Evolutionary conservation across 192 early-diverging fungal genomes (phyloP).

Genomic region (Oehlia diaphana): DNA sequence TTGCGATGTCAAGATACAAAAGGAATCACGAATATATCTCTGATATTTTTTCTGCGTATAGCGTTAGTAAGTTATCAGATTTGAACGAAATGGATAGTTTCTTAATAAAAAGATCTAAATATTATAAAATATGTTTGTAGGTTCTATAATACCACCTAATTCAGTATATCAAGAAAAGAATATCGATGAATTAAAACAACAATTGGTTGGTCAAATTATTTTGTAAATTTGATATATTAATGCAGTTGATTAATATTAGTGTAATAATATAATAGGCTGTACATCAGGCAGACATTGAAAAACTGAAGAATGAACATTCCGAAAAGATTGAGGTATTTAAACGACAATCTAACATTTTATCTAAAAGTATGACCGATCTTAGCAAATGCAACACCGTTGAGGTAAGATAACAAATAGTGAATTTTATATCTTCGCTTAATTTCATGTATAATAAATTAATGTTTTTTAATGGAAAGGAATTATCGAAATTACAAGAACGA

Average conservation of each 20-base stretch:
- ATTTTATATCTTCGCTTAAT: background rate
- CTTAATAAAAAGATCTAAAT: background rate
- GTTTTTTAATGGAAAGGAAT: background rate
- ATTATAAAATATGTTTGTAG: slow-evolving; percentile 14
- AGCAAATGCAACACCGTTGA: background rate
- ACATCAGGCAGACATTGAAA: slow-evolving; percentile 34
- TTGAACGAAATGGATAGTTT: background rate
- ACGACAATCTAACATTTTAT: slow-evolving; percentile 22
- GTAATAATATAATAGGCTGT: slow-evolving; percentile 25
- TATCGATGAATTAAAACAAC: slow-evolving; percentile 32
- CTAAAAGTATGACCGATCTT: slow-evolving; percentile 1
- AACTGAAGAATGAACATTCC: slow-evolving; percentile 35
- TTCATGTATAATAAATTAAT: background rate
- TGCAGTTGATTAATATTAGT: slow-evolving; percentile 22
- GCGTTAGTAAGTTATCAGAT: slow-evolving; percentile 42
- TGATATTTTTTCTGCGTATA: slow-evolving; percentile 66
- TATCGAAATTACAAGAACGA: background rate
- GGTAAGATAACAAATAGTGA: background rate
- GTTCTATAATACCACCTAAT: slow-evolving; percentile 33
- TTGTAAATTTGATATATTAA: background rate
- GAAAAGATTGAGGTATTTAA: slow-evolving; percentile 44
- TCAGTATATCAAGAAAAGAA: slow-evolving; percentile 33
- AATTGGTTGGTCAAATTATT: slow-evolving; percentile 22
- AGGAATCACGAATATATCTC: slow-evolving; percentile 65
- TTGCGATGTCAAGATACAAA: slow-evolving; percentile 64